Evolutionary conservation across 1,139 yeast species (phyloP), one percentile per base, ranked within the genome.

Genomic region (Debaryomyces sp.): DNA sequence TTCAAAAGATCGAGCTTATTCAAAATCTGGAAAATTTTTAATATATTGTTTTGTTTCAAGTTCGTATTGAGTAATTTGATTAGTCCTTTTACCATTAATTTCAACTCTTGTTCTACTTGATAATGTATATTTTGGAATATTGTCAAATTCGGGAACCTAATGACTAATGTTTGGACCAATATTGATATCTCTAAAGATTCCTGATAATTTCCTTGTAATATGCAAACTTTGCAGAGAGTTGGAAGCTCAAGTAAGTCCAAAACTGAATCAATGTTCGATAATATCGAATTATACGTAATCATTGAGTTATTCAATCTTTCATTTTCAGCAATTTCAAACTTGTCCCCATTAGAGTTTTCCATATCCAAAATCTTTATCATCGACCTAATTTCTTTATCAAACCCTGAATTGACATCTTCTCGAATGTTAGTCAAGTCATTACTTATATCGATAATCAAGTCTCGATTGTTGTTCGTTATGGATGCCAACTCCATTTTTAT

Each of bases 221-320:
- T 89, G 66, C 97, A 89, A n/a, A 92, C 82, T 48, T 84, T 78
- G 37, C 95, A 85, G 46, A 92, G 67, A 2, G 95, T 79, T 0
- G 98, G 98, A 29, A 94, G 71, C 60, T 90, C 96, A 53, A 92
- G 72, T 9, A 91, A 77, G 58, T 89, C 96, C 53, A 88, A 81
- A 9, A 91, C 76, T 26, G 84, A 80, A 53, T 87, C 94, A 55
- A 90, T 78, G 55, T 87, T 85, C 33, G 81, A 75, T 41, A 89
- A 67, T 8, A 89, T 60, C 4, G 70, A 60, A 49, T 65, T 67
- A 50, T 68, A 68, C 5, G 60, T 56, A 10, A 60, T 57, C 33
- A 73, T 61, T 7, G 67, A 54, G 4, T 51, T 47, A 12, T 53
- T 53, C 34, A 66, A 53, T 43, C 57, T 63, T 18, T 68, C 76